These are phyloP conservation scores for Eutrema heterophyllum DNA, from an alignment of 345 rosid genomes.

Conservation along the genomic window DNA sequence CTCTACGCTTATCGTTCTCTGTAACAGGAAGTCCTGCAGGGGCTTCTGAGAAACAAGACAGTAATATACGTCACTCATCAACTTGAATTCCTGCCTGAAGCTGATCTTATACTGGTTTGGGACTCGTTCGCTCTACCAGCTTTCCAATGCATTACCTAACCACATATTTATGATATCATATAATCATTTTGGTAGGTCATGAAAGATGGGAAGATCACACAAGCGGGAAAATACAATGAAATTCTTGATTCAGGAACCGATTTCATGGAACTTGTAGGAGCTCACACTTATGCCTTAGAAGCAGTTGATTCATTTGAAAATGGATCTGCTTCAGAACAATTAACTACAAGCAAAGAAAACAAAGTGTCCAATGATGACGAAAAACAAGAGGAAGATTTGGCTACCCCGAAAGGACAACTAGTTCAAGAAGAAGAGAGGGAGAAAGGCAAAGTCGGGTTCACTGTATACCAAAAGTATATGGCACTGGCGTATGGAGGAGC, in stretches of 20 bases:
- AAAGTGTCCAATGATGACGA: conserved; percentile 16
- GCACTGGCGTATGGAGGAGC: conserved; percentile 68
- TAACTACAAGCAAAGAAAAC: conserved; percentile 28
- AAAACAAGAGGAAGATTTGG: conserved; percentile 32
- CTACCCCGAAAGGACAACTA: conserved; percentile 44
- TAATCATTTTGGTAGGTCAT: conserved; percentile 49
- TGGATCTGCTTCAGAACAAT: conserved; percentile 29
- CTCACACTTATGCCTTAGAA: conserved; percentile 43
- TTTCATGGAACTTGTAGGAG: conserved; percentile 65
- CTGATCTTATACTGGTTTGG: conserved; percentile 59
- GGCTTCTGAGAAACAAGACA: conserved; percentile 48
- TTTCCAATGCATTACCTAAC: background rate
- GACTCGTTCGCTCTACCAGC: background rate
- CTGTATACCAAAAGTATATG: conserved; percentile 56
- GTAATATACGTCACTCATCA: conserved; percentile 63
- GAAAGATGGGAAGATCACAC: conserved; percentile 72
- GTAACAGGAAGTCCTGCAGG: conserved; percentile 52
- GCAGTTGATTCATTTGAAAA: conserved; percentile 45
- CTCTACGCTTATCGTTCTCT: conserved; percentile 4
- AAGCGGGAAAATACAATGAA: conserved; percentile 65
- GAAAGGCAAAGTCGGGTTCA: conserved; percentile 61
- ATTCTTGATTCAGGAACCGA: conserved; percentile 47
- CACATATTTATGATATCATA: background rate
- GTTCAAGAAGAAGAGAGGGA: conserved; percentile 82
- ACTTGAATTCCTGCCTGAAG: conserved; percentile 51